Conservation (phyloP, 2,329 filamentous ascomycete genomes). For the Talaromyces sp. region DNA sequence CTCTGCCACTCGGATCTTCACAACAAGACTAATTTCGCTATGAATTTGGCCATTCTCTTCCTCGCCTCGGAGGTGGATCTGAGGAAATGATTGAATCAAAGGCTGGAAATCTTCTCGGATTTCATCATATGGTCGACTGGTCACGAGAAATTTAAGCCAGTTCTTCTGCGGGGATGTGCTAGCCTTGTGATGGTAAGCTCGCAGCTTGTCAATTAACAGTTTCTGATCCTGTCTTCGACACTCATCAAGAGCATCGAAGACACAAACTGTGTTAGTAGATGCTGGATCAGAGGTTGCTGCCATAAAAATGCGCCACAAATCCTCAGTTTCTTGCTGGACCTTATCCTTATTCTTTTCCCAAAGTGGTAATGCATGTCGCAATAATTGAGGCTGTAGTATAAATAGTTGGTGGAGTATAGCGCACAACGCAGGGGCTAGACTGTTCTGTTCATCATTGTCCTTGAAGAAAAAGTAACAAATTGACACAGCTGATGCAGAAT, state of each 20-base stretch:
- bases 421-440: slow-evolving; percentile 24
- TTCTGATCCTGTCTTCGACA: slow-evolving; percentile 22
- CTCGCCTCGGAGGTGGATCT: slow-evolving; percentile 18
- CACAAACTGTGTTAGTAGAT: slow-evolving; percentile 26
- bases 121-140: slow-evolving; percentile 20
- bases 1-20: slow-evolving; percentile 15
- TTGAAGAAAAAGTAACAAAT: slow-evolving; percentile 46
- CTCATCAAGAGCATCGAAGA: slow-evolving; percentile 43
- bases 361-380: background rate
- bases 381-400: background rate
- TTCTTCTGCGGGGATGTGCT: background rate
- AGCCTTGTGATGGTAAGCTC: slow-evolving; percentile 20
- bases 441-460: slow-evolving; percentile 34
- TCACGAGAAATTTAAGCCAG: slow-evolving; percentile 33
- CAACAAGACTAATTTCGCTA: slow-evolving; percentile 22
- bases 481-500: slow-evolving; percentile 10
- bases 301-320: slow-evolving; percentile 30
- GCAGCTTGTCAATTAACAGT: slow-evolving; percentile 22
- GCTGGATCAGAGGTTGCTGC: slow-evolving; percentile 7
- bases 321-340: slow-evolving; percentile 13
- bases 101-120: slow-evolving; percentile 15
- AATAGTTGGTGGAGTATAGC: slow-evolving; percentile 38
- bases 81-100: slow-evolving; percentile 10
- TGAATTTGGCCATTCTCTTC: slow-evolving; percentile 16
- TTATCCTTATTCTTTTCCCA: background rate